phyloP scores from a whole-genome alignment of 2,329 filamentous ascomycete genomes.

The Colletotrichum acutatum region DNA sequence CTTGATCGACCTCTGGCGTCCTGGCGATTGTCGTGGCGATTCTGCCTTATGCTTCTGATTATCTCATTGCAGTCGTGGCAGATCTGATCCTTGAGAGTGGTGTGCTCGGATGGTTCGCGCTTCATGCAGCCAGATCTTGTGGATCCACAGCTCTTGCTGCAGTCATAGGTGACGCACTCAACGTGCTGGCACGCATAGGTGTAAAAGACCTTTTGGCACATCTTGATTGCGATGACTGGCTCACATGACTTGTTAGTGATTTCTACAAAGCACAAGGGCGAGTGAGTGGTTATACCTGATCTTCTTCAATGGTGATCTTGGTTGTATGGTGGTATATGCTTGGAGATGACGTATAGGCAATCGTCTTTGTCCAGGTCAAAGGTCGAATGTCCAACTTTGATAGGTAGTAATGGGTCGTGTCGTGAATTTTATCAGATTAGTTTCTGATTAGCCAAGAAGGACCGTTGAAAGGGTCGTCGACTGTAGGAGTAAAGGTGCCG shows the following conservation, averaged over 20 bases:
- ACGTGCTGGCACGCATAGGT: constrained; percentile 34
- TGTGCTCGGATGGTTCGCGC: neutral
- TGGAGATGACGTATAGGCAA: neutral
- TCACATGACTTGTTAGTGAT: constrained; percentile 35
- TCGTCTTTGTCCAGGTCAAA: neutral
- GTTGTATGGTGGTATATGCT: neutral
- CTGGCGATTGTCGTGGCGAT: neutral
- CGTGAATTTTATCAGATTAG: neutral
- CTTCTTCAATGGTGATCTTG: neutral
- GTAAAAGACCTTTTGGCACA: constrained; percentile 36
- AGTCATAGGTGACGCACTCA: constrained; percentile 31
- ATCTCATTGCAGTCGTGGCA: constrained; percentile 35
- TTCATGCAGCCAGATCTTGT: neutral
- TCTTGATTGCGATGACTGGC: neutral
- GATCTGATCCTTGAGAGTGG: constrained; percentile 25
- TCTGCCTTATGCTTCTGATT: neutral
- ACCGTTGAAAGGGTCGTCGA: neutral
- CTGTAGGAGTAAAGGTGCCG: neutral
- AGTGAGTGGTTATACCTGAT: neutral
- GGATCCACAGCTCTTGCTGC: neutral
- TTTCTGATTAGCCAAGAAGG: neutral
- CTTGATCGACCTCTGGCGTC: too few relatives aligned
- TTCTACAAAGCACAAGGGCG: neutral
- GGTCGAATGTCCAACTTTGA: neutral
- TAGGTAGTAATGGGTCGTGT: neutral